phyloP scores from a whole-genome alignment of 2,329 filamentous ascomycete species.

The Coniochaeta pulveracea region DNA sequence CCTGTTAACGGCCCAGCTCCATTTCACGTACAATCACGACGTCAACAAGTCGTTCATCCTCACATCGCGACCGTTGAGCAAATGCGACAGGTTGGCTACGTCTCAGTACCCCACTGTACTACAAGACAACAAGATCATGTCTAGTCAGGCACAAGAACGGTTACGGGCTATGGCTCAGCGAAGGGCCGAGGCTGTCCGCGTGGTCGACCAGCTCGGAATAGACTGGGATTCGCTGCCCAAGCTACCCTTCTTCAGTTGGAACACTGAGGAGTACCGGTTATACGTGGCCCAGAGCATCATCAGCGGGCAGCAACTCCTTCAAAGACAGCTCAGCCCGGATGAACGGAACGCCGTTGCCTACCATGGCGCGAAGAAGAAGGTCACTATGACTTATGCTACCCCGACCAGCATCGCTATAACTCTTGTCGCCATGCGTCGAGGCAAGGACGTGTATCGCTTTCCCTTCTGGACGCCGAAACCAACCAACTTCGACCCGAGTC shows the following conservation, averaged over 20 bases:
- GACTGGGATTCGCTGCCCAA: constrained; percentile 11
- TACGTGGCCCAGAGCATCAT: constrained; percentile 5
- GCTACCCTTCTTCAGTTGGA: constrained; percentile 8
- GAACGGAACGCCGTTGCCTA: constrained; percentile 11
- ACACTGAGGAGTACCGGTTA: constrained; percentile 5
- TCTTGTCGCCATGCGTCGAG: constrained; percentile 6
- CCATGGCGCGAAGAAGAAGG: constrained; percentile 4
- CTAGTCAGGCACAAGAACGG: too few species aligned
- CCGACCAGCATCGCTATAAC: constrained; percentile 5
- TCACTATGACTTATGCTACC: constrained; percentile 4
- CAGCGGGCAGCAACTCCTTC: neutral
- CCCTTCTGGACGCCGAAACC: constrained; percentile 11
- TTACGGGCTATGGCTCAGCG: too few species aligned
- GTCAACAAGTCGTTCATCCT: too few species aligned
- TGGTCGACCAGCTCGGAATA: constrained; percentile 7
- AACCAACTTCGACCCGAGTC: constrained; percentile 7
- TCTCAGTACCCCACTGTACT: too few species aligned
- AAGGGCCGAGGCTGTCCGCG: too few species aligned
- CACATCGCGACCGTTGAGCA: too few species aligned
- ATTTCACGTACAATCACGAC: too few species aligned
- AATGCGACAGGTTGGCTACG: too few species aligned
- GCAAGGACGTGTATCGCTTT: constrained; percentile 9
- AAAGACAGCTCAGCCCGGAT: constrained; percentile 5
- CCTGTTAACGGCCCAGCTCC: too few species aligned
- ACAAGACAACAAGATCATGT: too few species aligned